Evolutionary conservation across 1,284 basidiomycete species (phyloP).

Genomic region (Sanghuangporus sanghuang): DNA sequence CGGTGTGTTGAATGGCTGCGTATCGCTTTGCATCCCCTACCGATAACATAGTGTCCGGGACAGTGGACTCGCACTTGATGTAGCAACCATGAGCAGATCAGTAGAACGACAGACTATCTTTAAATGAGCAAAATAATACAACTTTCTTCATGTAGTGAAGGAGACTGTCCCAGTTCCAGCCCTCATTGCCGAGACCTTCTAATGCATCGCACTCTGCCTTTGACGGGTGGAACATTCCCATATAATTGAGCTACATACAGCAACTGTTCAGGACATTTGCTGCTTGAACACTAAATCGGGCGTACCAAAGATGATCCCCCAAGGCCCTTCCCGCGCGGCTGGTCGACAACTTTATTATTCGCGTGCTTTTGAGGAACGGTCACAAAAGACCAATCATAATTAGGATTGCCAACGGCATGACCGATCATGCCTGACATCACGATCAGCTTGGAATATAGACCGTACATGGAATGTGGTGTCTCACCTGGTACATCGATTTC

Average conservation of each 20-base stretch:
- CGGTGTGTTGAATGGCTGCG: not conserved
- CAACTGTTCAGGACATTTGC: not conserved
- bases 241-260: constrained; percentile 6
- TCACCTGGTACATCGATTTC: constrained; percentile 10
- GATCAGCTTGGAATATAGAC: not conserved
- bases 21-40: constrained; percentile 2
- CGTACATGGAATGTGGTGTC: not conserved
- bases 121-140: too few relatives aligned
- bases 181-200: constrained; percentile 17
- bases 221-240: constrained; percentile 4
- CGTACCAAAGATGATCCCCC: constrained; percentile 10
- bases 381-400: not conserved
- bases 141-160: constrained; percentile 15
- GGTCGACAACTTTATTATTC: not conserved
- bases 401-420: constrained; percentile 4
- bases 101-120: not conserved
- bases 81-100: not conserved
- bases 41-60: not conserved
- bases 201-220: constrained; percentile 12
- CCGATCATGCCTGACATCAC: not conserved
- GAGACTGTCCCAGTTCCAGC: constrained; percentile 18
- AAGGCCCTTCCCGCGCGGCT: constrained; percentile 5
- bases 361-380: constrained; percentile 8
- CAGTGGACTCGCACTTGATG: not conserved
- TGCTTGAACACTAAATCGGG: not conserved